Percentiles rank a stretch among this genome's conserved stretches.
Conservation (phyloP, 768 basidiomycete species). For the Fistulinella prunicolor region DNA sequence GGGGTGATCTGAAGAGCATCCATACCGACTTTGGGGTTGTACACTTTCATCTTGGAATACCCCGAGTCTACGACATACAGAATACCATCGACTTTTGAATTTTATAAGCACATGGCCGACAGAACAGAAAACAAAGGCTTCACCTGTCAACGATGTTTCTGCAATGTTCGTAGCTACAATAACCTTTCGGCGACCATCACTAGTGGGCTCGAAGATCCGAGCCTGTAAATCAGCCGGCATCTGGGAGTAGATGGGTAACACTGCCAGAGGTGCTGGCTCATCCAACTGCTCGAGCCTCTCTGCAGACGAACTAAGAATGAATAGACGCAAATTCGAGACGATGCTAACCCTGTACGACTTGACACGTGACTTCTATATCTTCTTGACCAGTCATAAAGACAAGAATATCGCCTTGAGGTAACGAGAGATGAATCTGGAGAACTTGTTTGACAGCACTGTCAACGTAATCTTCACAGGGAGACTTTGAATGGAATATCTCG, state of each 20-base stretch:
- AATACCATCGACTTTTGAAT: slow-evolving; percentile 86
- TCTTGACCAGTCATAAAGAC: slow-evolving; percentile 99
- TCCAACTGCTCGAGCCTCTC: slow-evolving; percentile 92
- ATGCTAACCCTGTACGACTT: slow-evolving; percentile 78
- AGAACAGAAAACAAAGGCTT: slow-evolving; percentile 8
- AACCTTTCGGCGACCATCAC: slow-evolving; percentile 92
- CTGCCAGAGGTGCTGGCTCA: slow-evolving; percentile 80
- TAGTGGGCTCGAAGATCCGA: slow-evolving; percentile 93
- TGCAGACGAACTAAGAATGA: slow-evolving; percentile 30
- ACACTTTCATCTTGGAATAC: slow-evolving; percentile 96
- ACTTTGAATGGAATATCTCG: slow-evolving; percentile 93
- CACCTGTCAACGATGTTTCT: slow-evolving; percentile 93
- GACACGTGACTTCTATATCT: slow-evolving; percentile 96
- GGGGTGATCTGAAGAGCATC: slow-evolving; percentile 98
- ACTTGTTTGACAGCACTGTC: slow-evolving; percentile 98
- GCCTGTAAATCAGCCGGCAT: slow-evolving; percentile 99
- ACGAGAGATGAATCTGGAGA: slow-evolving; percentile 91
- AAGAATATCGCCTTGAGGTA: slow-evolving; percentile 90
- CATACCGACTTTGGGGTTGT: slow-evolving; percentile 99
- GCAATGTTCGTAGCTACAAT: slow-evolving; percentile 99
- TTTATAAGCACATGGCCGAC: slow-evolving; percentile 3
- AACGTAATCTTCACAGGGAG: slow-evolving; percentile 98
- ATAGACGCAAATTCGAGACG: background rate
- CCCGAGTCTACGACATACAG: slow-evolving; percentile 95
- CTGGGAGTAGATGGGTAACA: slow-evolving; percentile 98